Evolutionary conservation across 2,329 filamentous ascomycete species (phyloP), one percentile per base, ranked within the genome.

Genomic region (Ophiocordyceps camponoti-floridani): DNA sequence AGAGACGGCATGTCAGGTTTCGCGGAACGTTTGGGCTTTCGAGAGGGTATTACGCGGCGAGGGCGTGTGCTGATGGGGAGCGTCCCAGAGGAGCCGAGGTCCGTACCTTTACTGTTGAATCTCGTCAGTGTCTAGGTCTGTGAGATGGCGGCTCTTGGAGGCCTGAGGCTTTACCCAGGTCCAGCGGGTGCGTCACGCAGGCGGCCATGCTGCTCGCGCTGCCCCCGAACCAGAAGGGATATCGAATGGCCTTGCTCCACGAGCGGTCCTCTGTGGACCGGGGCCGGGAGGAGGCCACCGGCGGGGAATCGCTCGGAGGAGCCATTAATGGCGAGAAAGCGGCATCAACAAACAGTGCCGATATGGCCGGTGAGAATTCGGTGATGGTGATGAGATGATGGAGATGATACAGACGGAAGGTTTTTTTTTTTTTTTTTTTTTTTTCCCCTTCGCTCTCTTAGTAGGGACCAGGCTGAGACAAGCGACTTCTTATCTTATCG

Each of bases 161-260:
- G 19, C 10, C 7, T n/a, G 19, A 2, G 4, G n/a, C 68, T 81
- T 62, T 73, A 93, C 86, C 77, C 51, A 95, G 71, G 73, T 95
- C 88, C 58, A 96, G 69, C 43, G 89, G 89, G 70, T 96, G 89
- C 28, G 89, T 96, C 43, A 94, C 84, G 53, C 79, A 81, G 41
- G 89, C 88, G 35, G 89, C 89, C 69, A 91, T 81, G 59, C 85
- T 93, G 58, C 84, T 91, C 43, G 89, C 87, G 59, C 85, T 94
- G 46, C 91, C 91, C 50, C 91, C 91, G 62, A 98, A 96, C 91
- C 89, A 96, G 64, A 89, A 89, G 10, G 84, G 84, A 65, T 89
- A 89, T 48, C 66, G 64, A 40, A 73, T 59, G 37, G n/a, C n/a
- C n/a, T 33, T 12, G 31, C 31, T 33, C 4, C 10, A 12, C 31